phyloP scores from a whole-genome alignment of 208 protist species.

The Crithidia thermophila region DNA sequence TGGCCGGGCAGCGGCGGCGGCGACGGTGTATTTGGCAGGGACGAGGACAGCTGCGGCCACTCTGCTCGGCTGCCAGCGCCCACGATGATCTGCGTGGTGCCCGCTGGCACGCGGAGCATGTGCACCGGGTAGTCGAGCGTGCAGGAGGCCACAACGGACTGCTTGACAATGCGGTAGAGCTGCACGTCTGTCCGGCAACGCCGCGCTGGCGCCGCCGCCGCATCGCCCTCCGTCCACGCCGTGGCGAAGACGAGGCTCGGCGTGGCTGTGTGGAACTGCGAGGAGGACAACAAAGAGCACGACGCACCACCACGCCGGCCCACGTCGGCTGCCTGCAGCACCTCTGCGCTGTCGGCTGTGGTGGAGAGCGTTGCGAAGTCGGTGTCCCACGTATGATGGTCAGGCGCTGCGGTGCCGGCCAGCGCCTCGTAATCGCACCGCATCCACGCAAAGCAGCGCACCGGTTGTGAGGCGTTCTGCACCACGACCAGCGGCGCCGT shows the following conservation, averaged over 20 bases:
- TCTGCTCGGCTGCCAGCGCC: conserved; percentile 20
- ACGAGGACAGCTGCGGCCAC: background rate
- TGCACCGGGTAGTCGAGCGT: conserved; percentile 31
- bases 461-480: conserved; percentile 14
- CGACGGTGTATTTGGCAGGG: background rate
- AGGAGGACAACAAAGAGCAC: background rate
- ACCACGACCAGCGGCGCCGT: conserved; percentile 26
- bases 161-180: conserved; percentile 18
- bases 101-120: conserved; percentile 7
- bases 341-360: background rate
- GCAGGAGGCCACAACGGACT: conserved; percentile 29
- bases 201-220: background rate
- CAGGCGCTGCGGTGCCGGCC: background rate
- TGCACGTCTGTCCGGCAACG: conserved; percentile 11
- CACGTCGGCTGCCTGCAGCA: background rate
- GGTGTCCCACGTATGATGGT: background rate
- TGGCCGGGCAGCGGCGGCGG: background rate
- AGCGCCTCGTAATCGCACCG: conserved; percentile 28
- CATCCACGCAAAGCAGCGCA: conserved; percentile 38
- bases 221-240: background rate
- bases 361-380: background rate
- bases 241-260: conserved; percentile 30
- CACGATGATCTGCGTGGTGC: conserved; percentile 26
- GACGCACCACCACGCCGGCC: background rate
- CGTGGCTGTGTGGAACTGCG: conserved; percentile 8